A percentile compares a stretch with the other conserved stretches of the same genome.
These are phyloP conservation scores for Penicillium goetzii DNA, from an alignment of 495 filamentous ascomycete genomes.

Conservation along the genomic window DNA sequence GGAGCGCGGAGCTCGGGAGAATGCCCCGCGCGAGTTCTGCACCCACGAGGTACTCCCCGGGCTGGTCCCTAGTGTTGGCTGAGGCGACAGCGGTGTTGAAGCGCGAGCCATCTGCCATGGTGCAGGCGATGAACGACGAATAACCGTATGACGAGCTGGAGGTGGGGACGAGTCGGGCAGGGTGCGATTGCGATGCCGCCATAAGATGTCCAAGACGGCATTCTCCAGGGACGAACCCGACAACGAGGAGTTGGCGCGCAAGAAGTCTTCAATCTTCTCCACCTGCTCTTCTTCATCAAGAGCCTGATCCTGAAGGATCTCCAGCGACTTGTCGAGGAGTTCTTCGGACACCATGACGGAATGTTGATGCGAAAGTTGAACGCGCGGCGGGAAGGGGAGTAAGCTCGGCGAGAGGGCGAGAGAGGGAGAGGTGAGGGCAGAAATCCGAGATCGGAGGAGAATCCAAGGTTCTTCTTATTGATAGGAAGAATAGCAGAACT, in stretches of 20 bases:
- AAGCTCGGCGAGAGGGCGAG: conserved; percentile 1
- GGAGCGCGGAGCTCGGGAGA: conserved; percentile 62
- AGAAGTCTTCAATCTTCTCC: conserved; percentile 85
- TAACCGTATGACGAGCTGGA: conserved; percentile 82
- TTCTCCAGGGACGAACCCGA: conserved; percentile 83
- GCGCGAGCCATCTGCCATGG: conserved; percentile 85
- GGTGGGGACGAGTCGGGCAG: conserved; percentile 78
- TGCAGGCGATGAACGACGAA: conserved; percentile 88
- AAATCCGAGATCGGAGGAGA: neutral
- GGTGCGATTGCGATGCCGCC: conserved; percentile 82
- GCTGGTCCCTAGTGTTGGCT: conserved; percentile 70
- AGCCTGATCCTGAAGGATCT: conserved; percentile 78
- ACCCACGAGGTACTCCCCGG: conserved; percentile 81
- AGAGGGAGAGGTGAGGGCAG: neutral
- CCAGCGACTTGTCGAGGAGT: conserved; percentile 86
- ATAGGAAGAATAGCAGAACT: neutral
- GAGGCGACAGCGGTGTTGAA: conserved; percentile 77
- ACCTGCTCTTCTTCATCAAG: conserved; percentile 95
- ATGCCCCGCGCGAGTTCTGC: conserved; percentile 65
- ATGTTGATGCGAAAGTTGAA: conserved; percentile 4
- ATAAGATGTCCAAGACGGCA: conserved; percentile 86
- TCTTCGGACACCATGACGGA: conserved; percentile 84
- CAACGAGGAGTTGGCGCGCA: conserved; percentile 77
- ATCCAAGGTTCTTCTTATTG: neutral
- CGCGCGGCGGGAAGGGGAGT: conserved; percentile 16